Percentiles rank a stretch among this genome's conserved stretches.
These are phyloP conservation scores for Colletotrichum cuscutae DNA, from an alignment of 2,329 filamentous ascomycete species.

Conservation along the genomic window DNA sequence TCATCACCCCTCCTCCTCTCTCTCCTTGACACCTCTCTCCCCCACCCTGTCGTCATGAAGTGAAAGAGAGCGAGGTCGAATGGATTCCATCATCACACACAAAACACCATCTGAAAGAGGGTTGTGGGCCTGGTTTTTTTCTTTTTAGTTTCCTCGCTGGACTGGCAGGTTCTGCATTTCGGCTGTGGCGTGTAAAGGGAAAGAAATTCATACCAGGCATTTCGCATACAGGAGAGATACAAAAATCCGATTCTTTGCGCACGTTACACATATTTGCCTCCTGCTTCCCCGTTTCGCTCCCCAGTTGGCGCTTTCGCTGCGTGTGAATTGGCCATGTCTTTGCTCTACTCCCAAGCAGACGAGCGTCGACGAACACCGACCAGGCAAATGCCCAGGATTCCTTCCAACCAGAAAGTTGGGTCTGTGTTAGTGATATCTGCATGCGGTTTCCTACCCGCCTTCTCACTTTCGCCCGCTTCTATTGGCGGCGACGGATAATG, in stretches of 20 bases:
- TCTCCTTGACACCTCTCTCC: constrained; percentile 4
- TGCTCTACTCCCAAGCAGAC: no score
- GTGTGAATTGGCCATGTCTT: background rate
- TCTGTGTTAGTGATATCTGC: no score
- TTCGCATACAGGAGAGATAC: constrained; percentile 56
- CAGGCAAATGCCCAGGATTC: no score
- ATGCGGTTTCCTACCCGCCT: no score
- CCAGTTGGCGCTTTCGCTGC: background rate
- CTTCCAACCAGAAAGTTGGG: no score
- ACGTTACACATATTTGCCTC: constrained; percentile 11
- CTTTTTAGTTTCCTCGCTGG: constrained; percentile 48
- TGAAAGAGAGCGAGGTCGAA: background rate
- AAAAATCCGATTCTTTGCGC: constrained; percentile 43
- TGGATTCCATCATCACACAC: background rate
- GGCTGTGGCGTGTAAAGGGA: constrained; percentile 64
- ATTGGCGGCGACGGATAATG: no score
- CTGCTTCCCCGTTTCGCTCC: background rate
- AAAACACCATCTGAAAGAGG: constrained; percentile 19
- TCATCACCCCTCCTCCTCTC: constrained; percentile 12
- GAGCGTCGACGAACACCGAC: no score
- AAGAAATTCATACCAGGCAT: constrained; percentile 57
- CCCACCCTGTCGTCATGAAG: background rate
- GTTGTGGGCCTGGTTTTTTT: constrained; percentile 38
- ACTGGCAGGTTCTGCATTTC: constrained; percentile 63
- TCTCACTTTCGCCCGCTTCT: no score